Base-by-base conservation (phyloP, 352 stramenopile species). In the Phytophthora quininea region DNA sequence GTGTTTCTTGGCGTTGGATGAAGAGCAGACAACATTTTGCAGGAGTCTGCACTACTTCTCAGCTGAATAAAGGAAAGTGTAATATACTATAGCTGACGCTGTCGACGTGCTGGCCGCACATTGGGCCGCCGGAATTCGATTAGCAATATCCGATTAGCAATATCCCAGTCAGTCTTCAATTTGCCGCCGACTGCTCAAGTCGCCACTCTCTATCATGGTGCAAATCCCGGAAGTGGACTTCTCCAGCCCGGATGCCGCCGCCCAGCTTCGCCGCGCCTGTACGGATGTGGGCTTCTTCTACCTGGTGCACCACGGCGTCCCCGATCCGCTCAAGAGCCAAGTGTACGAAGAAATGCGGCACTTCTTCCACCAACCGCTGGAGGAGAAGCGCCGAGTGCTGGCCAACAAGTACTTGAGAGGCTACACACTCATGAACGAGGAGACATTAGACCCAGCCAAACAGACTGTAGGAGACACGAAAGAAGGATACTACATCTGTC, bases 401-500 rank as follows among this genome's bases (percentile, higher is more conserved):
- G 84, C 80, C 8, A 89, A 90, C 58, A 67, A 86, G 63, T 81
- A 89, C 73, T 89, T 90, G 84, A 68, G 84, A 38, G 84, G 84
- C 37, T 92, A 90, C 71, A 92, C 84, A 48, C 48, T 76, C 45
- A 86, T 90, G 79, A 86, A 82, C 66, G 84, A 90, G 57, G 84
- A 92, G 67, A 92, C 80, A n/a, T 69, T 92, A 55, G 80, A 92
- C 58, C 79, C 77, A 12, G 54, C 61, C 6, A 71, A 78, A 29
- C 84, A 92, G 66, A 89, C 67, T 7, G 59, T 65, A 60, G 83
- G 84, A 40, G 84, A 92, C 62, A 92, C 84, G 47, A 92, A 92
- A 51, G 84, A 92, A 62, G 84, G 82, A 10, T 92, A 88, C 65
- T 92, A 91, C 58, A 90, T 91, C 62, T 91, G 83, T 63, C 84